These are phyloP conservation scores for Cryphonectria nitschkei DNA, from an alignment of 2,329 filamentous ascomycete genomes.

Conservation along the genomic window DNA sequence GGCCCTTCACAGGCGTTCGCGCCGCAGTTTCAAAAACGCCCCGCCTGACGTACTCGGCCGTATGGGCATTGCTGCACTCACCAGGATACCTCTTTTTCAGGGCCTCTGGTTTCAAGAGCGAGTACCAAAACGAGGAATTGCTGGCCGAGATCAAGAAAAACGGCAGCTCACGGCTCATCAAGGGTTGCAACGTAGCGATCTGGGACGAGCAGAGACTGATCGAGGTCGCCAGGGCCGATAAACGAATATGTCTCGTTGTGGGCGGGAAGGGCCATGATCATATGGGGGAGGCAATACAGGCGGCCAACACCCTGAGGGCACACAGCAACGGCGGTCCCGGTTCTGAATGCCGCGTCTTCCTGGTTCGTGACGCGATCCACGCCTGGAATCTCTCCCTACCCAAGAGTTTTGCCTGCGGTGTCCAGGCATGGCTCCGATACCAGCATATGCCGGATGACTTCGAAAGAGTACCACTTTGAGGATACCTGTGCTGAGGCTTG, in stretches of 20 bases:
- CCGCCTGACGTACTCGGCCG: constrained; percentile 17
- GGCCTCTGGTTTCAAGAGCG: constrained; percentile 32
- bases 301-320: constrained; percentile 34
- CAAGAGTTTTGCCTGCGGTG: constrained; percentile 41
- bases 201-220: constrained; percentile 34
- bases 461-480: constrained; percentile 26
- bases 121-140: constrained; percentile 36
- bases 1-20: constrained; percentile 32
- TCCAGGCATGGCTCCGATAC: constrained; percentile 41
- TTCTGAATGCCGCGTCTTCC: constrained; percentile 31
- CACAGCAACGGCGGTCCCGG: constrained; percentile 35
- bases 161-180: constrained; percentile 30
- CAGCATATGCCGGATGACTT: constrained; percentile 30
- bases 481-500: neutral
- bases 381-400: constrained; percentile 48
- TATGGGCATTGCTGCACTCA: constrained; percentile 25
- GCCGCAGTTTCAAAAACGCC: neutral
- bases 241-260: constrained; percentile 34
- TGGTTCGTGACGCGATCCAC: constrained; percentile 43
- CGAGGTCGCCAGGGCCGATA: constrained; percentile 29
- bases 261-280: constrained; percentile 41
- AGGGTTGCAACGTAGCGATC: constrained; percentile 27
- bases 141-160: constrained; percentile 42
- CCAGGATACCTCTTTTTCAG: constrained; percentile 30
- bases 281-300: constrained; percentile 24